Conservation (phyloP, 2,329 filamentous ascomycete species). For the Colletotrichum phormii region DNA sequence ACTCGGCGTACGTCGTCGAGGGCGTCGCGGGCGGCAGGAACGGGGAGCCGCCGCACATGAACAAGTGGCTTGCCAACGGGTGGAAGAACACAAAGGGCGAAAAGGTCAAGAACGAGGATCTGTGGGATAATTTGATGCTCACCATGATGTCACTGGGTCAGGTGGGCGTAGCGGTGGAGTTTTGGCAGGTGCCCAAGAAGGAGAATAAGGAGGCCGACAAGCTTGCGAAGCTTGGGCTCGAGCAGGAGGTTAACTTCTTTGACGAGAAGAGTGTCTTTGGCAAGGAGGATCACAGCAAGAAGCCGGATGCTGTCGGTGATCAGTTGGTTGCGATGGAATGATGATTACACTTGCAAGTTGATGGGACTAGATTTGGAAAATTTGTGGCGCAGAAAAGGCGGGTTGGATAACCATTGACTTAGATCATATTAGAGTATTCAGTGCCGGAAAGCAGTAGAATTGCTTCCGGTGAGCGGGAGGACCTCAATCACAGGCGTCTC, state of each 20-base stretch:
- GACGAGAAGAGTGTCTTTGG: slow-evolving; percentile 11
- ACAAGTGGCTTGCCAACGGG: slow-evolving; percentile 12
- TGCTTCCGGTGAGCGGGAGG: slow-evolving; percentile 1
- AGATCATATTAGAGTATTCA: background rate
- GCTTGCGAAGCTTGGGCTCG: slow-evolving; percentile 26
- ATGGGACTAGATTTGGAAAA: background rate
- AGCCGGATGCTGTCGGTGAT: background rate
- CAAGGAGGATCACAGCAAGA: background rate
- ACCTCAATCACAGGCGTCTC: slow-evolving; percentile 49
- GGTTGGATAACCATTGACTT: background rate
- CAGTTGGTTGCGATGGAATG: slow-evolving; percentile 6
- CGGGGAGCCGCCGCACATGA: slow-evolving; percentile 3
- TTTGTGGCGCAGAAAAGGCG: background rate
- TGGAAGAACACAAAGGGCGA: slow-evolving; percentile 3
- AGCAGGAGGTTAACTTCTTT: slow-evolving; percentile 4
- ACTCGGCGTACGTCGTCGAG: slow-evolving; percentile 14
- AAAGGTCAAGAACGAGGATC: slow-evolving; percentile 12
- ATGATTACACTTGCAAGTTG: background rate
- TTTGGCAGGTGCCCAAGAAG: slow-evolving; percentile 36
- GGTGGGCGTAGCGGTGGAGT: slow-evolving; percentile 31
- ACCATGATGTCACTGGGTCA: slow-evolving; percentile 5
- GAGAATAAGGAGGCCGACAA: slow-evolving; percentile 36
- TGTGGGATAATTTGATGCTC: slow-evolving; percentile 10
- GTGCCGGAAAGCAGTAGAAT: slow-evolving; percentile 2
- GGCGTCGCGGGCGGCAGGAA: background rate